These are phyloP conservation scores for Penicillium glabrum DNA, from an alignment of 2,329 filamentous ascomycete genomes.

Conservation along the genomic window DNA sequence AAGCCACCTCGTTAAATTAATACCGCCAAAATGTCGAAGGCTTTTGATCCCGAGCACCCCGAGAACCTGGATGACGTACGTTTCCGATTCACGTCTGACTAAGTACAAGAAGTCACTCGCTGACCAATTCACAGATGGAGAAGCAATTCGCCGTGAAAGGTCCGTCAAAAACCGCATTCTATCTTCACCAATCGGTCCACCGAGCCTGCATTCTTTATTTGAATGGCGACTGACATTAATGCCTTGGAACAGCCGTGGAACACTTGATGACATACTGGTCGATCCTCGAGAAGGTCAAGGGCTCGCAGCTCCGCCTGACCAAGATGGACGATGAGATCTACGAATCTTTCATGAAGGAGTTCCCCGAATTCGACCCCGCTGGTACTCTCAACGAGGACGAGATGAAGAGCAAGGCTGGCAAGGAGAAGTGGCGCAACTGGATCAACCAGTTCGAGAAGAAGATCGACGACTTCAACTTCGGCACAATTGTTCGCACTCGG, in stretches of 20 bases:
- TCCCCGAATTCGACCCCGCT: constrained; percentile 87
- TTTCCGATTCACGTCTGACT: constrained; percentile 7
- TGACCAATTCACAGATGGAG: constrained; percentile 69
- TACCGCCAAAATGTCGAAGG: constrained; percentile 36
- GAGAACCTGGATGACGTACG: constrained; percentile 70
- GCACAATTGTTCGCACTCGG: constrained; percentile 81
- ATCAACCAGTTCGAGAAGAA: constrained; percentile 92
- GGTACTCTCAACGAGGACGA: constrained; percentile 81
- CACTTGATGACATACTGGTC: constrained; percentile 98
- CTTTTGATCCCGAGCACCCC: constrained; percentile 60
- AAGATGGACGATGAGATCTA: constrained; percentile 95
- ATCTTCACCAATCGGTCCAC: background rate
- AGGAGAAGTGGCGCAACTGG: constrained; percentile 93
- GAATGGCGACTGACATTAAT: constrained; percentile 6
- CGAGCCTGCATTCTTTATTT: background rate
- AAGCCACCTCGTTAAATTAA: background rate
- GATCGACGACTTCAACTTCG: constrained; percentile 97
- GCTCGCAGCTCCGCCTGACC: constrained; percentile 85
- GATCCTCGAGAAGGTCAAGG: constrained; percentile 86
- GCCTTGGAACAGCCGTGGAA: constrained; percentile 64
- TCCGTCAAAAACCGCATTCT: constrained; percentile 33
- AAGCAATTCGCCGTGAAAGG: constrained; percentile 99
- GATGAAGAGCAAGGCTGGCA: constrained; percentile 97
- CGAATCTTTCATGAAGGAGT: constrained; percentile 80
- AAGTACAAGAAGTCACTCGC: constrained; percentile 8